These are phyloP conservation scores for Sporodiniella umbellata DNA, from an alignment of 371 early-diverging fungal species.

Conservation along the genomic window DNA sequence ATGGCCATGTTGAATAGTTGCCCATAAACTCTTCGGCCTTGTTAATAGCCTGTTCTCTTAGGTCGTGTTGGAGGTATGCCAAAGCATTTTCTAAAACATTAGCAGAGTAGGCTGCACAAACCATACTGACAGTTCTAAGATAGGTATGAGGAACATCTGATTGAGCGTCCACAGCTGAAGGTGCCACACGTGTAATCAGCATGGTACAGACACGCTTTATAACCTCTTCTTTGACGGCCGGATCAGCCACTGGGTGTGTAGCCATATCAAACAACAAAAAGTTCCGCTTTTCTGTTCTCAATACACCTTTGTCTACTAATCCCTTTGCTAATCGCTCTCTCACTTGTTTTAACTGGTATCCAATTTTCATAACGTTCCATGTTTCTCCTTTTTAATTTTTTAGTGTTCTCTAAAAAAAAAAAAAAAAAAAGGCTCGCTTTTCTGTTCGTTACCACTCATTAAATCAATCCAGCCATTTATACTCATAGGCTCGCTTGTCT, in stretches of 20 bases:
- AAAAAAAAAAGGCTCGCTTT: not conserved
- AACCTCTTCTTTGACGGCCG: slow-evolving; percentile 81
- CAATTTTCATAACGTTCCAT: slow-evolving; percentile 95
- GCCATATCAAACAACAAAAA: slow-evolving; percentile 97
- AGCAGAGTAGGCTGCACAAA: slow-evolving; percentile 96
- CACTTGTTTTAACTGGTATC: slow-evolving; percentile 96
- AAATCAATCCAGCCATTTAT: slow-evolving; percentile 95
- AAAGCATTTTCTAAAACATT: slow-evolving; percentile 95
- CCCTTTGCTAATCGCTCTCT: slow-evolving; percentile 96
- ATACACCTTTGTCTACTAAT: slow-evolving; percentile 95
- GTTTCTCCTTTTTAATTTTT: no score
- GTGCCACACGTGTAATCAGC: slow-evolving; percentile 54
- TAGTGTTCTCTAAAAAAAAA: no score
- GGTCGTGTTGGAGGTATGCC: slow-evolving; percentile 75
- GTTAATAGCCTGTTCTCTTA: slow-evolving; percentile 83
- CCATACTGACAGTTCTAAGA: slow-evolving; percentile 82
- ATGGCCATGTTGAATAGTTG: slow-evolving; percentile 79
- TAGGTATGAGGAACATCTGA: slow-evolving; percentile 46
- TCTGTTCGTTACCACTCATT: slow-evolving; percentile 77
- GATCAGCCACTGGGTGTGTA: slow-evolving; percentile 88
- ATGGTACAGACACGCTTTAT: slow-evolving; percentile 77
- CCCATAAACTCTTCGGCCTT: slow-evolving; percentile 89
- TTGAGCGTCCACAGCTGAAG: slow-evolving; percentile 38
- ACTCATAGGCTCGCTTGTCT: slow-evolving; percentile 67
- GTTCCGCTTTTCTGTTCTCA: slow-evolving; percentile 92